Conservation (phyloP, 352 stramenopile species). For the Phytopythium mirpurense region DNA sequence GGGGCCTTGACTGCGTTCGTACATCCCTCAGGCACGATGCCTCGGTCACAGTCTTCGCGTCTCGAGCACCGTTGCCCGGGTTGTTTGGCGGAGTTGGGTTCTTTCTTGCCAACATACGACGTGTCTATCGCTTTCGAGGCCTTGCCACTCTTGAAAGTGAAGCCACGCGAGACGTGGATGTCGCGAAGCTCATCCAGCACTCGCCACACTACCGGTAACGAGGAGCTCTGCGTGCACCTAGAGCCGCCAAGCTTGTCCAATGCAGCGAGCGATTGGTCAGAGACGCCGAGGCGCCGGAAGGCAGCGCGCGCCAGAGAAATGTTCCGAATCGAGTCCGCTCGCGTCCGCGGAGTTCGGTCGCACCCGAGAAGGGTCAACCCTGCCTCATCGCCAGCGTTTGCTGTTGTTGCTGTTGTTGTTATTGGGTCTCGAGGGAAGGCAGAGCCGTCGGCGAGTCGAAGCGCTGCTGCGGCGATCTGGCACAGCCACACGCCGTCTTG, state of each 20-base stretch:
- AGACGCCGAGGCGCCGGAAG: conserved; percentile 7
- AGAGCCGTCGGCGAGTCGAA: conserved; percentile 1
- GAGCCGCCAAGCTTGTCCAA: background rate
- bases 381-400: background rate
- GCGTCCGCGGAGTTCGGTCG: conserved; percentile 6
- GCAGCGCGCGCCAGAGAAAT: conserved; percentile 8
- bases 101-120: background rate
- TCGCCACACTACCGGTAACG: background rate
- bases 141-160: background rate
- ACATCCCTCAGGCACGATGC: background rate
- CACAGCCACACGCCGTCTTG: conserved; percentile 29
- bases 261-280: background rate
- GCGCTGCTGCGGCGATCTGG: conserved; percentile 19
- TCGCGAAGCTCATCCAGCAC: conserved; percentile 1
- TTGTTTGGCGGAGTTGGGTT: background rate
- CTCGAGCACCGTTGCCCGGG: background rate
- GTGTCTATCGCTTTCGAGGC: background rate
- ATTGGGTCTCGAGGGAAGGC: background rate
- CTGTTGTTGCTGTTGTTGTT: background rate
- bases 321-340: conserved; percentile 12
- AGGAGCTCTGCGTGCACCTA: background rate
- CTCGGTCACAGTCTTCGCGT: background rate
- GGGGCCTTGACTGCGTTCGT: background rate
- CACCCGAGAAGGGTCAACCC: background rate
- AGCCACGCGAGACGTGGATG: background rate